Percentiles rank a stretch among this genome's conserved stretches.
Evolutionary conservation across 345 rosid species (phyloP).

Genomic region (Eucalyptus polyanthemos): DNA sequence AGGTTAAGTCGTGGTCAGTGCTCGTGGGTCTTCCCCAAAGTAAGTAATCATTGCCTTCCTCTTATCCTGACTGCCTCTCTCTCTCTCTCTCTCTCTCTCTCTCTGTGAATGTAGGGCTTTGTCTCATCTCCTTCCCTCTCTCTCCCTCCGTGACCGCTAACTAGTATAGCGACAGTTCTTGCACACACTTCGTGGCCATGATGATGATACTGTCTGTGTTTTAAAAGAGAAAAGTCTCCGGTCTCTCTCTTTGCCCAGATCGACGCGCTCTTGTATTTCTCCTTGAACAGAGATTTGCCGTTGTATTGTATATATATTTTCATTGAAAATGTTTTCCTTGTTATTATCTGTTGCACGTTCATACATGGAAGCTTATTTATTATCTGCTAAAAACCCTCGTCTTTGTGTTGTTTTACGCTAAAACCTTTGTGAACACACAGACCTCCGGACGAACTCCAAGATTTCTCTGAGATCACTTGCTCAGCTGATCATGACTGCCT

Average conservation of each 20-base stretch:
- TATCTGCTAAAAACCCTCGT: background rate
- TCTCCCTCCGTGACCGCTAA: background rate
- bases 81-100: background rate
- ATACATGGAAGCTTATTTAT: background rate
- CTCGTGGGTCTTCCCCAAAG: background rate
- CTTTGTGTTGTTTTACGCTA: background rate
- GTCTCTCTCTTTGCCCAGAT: background rate
- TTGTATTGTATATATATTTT: background rate
- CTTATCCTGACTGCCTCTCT: background rate
- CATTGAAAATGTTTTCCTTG: background rate
- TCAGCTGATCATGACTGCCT: background rate
- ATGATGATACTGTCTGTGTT: background rate
- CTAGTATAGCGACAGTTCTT: background rate
- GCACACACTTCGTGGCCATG: background rate
- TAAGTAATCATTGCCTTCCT: background rate
- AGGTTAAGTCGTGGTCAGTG: background rate
- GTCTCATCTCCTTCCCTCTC: background rate
- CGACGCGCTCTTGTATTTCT: background rate
- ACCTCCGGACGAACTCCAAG: background rate
- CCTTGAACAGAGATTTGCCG: background rate
- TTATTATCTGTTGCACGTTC: background rate
- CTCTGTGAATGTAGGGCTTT: background rate
- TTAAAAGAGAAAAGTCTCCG: background rate
- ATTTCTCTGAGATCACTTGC: background rate
- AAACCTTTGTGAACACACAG: background rate